Conservation (phyloP, 768 basidiomycete genomes). For the Trametes elegans region DNA sequence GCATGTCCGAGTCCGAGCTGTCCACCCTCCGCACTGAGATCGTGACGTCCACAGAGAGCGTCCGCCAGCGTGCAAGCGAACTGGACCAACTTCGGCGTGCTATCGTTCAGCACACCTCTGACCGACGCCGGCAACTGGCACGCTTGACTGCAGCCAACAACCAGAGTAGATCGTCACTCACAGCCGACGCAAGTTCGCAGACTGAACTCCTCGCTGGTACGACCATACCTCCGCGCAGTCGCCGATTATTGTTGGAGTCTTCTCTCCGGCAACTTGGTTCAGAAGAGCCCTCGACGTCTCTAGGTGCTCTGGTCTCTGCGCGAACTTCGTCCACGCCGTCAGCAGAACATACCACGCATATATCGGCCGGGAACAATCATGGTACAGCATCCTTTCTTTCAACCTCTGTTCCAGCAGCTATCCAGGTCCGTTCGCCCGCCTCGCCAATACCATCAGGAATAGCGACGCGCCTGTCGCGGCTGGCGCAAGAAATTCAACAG, state of each 20-base stretch:
- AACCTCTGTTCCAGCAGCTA: no score
- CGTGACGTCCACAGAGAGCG: conserved; percentile 4
- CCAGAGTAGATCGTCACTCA: neutral
- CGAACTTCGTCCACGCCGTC: neutral
- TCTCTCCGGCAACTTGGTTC: neutral
- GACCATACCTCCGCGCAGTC: neutral
- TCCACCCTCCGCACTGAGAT: conserved; percentile 5
- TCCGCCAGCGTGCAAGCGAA: conserved; percentile 9
- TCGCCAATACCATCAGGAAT: conserved; percentile 3
- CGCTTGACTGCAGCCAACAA: neutral
- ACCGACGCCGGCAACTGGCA: neutral
- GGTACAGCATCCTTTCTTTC: no score
- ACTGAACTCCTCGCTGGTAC: neutral
- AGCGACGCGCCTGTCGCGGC: conserved; percentile 8
- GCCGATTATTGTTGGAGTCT: neutral
- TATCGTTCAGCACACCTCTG: conserved; percentile 5
- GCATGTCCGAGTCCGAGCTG: conserved; percentile 1
- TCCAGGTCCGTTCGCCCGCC: no score
- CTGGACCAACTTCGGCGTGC: conserved; percentile 13
- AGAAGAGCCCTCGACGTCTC: conserved; percentile 12
- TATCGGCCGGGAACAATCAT: no score
- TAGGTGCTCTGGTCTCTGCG: conserved; percentile 8
- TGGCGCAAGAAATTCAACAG: conserved; percentile 16
- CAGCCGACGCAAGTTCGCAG: neutral
- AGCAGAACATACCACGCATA: no score